phyloP scores from a whole-genome alignment of 768 basidiomycete species.

The Symmetrospora coprosmae region DNA sequence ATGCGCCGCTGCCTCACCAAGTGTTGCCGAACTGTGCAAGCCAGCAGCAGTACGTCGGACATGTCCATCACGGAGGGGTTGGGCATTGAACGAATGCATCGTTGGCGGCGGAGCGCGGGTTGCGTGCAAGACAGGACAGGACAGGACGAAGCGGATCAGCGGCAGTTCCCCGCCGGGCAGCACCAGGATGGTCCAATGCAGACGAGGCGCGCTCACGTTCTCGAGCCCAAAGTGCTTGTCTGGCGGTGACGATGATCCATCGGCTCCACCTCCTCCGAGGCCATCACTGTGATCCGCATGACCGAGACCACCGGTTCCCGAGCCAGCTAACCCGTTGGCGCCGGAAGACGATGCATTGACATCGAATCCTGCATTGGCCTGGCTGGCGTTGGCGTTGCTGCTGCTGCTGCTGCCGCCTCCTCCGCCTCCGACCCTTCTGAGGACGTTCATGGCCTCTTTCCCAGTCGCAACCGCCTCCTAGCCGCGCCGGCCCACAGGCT shows the following conservation, averaged over 20 bases:
- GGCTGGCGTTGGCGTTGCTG: background rate
- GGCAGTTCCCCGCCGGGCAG: background rate
- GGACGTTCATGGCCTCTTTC: conserved; percentile 22
- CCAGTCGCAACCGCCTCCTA: too few species aligned
- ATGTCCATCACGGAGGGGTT: too few species aligned
- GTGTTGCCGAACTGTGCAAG: conserved; percentile 19
- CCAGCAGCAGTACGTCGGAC: too few species aligned
- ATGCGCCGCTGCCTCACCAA: conserved; percentile 1
- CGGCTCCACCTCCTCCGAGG: background rate
- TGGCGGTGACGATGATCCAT: background rate
- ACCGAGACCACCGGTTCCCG: too few species aligned
- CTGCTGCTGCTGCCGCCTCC: conserved; percentile 1
- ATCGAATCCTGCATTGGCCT: background rate
- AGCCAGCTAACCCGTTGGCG: too few species aligned
- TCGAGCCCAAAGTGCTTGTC: conserved; percentile 17
- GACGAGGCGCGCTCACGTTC: conserved; percentile 12
- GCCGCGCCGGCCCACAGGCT: too few species aligned
- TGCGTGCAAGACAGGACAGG: too few species aligned
- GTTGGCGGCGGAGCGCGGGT: too few species aligned
- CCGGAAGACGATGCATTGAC: too few species aligned
- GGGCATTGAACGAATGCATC: too few species aligned
- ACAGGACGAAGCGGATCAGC: too few species aligned
- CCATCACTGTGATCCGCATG: too few species aligned
- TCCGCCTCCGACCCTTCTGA: conserved; percentile 4
- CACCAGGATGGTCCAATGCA: background rate